phyloP scores from a whole-genome alignment of 176 grass and related monocot genomes.

The Cenchrus purpureus region DNA sequence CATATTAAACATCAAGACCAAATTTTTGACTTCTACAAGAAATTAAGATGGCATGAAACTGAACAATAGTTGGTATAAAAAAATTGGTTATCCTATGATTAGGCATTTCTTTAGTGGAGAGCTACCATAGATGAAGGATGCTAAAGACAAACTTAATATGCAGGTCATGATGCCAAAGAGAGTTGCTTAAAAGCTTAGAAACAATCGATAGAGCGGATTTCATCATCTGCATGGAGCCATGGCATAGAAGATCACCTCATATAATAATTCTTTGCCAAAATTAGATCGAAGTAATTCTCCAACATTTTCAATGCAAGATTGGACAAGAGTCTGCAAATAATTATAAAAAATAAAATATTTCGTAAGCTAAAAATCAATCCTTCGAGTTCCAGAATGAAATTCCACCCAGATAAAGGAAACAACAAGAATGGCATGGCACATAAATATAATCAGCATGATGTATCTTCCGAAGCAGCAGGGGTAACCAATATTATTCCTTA shows the following conservation, averaged over 20 bases:
- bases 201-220: background rate
- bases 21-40: background rate
- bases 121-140: background rate
- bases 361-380: background rate
- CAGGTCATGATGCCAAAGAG: background rate
- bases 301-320: constrained; percentile 67
- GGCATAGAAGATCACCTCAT: constrained; percentile 58
- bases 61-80: background rate
- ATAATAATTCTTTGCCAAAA: constrained; percentile 87
- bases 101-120: background rate
- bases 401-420: background rate
- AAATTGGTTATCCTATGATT: background rate
- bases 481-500: background rate
- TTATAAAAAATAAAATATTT: background rate
- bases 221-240: background rate
- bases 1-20: background rate
- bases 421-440: too few species aligned
- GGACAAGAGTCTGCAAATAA: constrained; percentile 63
- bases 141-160: background rate
- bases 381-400: background rate
- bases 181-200: background rate
- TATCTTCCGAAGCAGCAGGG: background rate
- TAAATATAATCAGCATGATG: too few species aligned
- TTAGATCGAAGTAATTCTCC: constrained; percentile 78
- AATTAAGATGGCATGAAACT: background rate